phyloP scores from a whole-genome alignment of 805 yeast genomes.

The Barnettozyma salicaria region DNA sequence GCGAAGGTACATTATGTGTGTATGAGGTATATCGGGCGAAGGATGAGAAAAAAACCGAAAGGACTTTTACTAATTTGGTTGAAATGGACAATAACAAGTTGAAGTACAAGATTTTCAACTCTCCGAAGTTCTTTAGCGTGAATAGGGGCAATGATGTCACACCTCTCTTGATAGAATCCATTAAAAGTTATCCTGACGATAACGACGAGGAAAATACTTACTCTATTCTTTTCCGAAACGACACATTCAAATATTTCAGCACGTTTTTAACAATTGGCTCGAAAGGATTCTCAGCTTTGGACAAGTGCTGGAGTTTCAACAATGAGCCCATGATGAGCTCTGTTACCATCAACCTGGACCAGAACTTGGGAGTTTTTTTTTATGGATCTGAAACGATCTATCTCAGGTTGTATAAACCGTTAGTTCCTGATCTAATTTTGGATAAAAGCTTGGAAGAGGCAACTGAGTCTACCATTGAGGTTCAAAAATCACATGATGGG shows the following conservation, averaged over 20 bases:
- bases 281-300: not conserved
- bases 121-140: conserved; percentile 12
- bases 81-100: conserved; percentile 1
- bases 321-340: conserved; percentile 3
- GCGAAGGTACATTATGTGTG: conserved; percentile 15
- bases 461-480: conserved; percentile 6
- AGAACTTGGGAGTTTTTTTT: conserved; percentile 4
- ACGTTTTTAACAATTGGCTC: not conserved
- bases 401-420: not conserved
- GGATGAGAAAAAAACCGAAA: conserved; percentile 14
- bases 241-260: conserved; percentile 6
- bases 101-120: conserved; percentile 12
- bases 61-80: conserved; percentile 7
- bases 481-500: not conserved
- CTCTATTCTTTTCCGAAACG: conserved; percentile 9
- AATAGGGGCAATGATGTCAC: conserved; percentile 11
- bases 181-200: conserved; percentile 12
- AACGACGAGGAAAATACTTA: not conserved
- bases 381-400: conserved; percentile 1
- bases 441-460: not conserved
- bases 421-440: not conserved
- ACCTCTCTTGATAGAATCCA: conserved; percentile 15
- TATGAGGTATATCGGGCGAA: conserved; percentile 11
- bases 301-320: not conserved
- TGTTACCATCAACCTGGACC: not conserved